Conservation (phyloP, 2,329 filamentous ascomycete species). For the Xylariaceae sp. region DNA sequence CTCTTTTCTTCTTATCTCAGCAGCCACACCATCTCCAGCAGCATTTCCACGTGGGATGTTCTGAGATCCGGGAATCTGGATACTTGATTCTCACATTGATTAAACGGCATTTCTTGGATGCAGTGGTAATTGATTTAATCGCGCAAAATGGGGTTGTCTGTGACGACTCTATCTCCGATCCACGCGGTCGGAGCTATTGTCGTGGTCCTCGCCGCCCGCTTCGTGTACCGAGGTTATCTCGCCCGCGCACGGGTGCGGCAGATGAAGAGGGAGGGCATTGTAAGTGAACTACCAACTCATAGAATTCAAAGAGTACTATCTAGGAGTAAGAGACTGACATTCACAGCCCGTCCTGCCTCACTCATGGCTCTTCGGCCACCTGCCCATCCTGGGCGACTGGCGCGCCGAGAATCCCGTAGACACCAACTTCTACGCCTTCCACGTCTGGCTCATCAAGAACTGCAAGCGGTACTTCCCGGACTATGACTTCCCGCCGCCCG, state of each 20-base stretch:
- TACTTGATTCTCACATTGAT: too few relatives aligned
- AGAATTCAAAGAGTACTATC: too few relatives aligned
- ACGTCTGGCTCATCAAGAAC: constrained; percentile 26
- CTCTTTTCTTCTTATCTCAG: too few relatives aligned
- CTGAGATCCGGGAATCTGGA: too few relatives aligned
- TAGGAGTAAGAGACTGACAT: constrained; percentile 11
- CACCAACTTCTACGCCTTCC: constrained; percentile 26
- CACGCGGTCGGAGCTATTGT: constrained; percentile 21
- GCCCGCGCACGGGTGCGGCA: constrained; percentile 19
- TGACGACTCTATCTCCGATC: constrained; percentile 11
- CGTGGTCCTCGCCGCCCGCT: constrained; percentile 16
- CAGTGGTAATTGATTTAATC: background rate
- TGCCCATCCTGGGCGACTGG: constrained; percentile 26
- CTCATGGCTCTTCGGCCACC: constrained; percentile 27
- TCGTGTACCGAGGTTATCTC: constrained; percentile 26
- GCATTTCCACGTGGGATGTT: too few relatives aligned
- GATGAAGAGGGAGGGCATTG: constrained; percentile 26
- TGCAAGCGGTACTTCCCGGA: constrained; percentile 26
- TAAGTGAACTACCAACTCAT: constrained; percentile 16
- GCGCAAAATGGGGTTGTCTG: constrained; percentile 8
- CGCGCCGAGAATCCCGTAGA: constrained; percentile 24
- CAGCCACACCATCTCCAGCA: too few relatives aligned
- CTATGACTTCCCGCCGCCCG: constrained; percentile 22
- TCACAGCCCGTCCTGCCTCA: constrained; percentile 28
- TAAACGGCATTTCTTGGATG: background rate